Percentiles rank a stretch among this genome's conserved stretches.
Evolutionary conservation across 1,284 basidiomycete genomes (phyloP).

Genomic region (Microstroma glucosiphilum): DNA sequence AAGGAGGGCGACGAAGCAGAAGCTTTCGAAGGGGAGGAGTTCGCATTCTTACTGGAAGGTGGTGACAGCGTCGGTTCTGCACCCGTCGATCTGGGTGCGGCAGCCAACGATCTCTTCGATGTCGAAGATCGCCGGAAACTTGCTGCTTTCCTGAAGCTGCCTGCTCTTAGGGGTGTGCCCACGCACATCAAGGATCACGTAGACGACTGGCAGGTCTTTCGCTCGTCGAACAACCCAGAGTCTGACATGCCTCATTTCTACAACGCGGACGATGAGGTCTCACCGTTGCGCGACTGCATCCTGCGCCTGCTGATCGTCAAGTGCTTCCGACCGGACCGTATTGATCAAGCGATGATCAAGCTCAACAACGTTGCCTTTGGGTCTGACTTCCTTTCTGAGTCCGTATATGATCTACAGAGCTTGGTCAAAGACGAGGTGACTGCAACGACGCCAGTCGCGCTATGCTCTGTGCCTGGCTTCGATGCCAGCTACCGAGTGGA

Average conservation of each 20-base stretch:
- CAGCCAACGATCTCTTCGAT: conserved; percentile 32
- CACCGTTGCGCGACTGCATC: conserved; percentile 58
- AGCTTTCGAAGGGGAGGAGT: conserved; percentile 67
- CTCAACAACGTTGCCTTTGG: conserved; percentile 71
- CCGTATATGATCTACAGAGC: conserved; percentile 19
- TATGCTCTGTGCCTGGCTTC: conserved; percentile 47
- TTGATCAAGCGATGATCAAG: conserved; percentile 70
- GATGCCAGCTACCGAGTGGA: conserved; percentile 46
- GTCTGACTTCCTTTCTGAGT: conserved; percentile 59
- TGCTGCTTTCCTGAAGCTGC: conserved; percentile 45
- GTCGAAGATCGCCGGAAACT: conserved; percentile 63
- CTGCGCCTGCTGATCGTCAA: conserved; percentile 74
- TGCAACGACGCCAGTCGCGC: conserved; percentile 37
- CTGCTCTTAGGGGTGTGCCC: conserved; percentile 71
- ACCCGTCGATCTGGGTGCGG: conserved; percentile 51
- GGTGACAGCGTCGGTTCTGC: conserved; percentile 59
- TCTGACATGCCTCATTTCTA: conserved; percentile 63
- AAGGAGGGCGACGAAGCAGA: conserved; percentile 52
- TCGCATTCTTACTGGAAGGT: conserved; percentile 83
- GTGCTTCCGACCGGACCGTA: conserved; percentile 80
- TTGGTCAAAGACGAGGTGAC: conserved; percentile 37
- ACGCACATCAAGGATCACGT: conserved; percentile 63
- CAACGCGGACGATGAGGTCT: conserved; percentile 53
- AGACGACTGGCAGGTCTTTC: conserved; percentile 70
- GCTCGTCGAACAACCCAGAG: conserved; percentile 68